These are phyloP conservation scores for Aureobasidium melanogenum DNA, from an alignment of 2,329 filamentous ascomycete species.

Conservation along the genomic window DNA sequence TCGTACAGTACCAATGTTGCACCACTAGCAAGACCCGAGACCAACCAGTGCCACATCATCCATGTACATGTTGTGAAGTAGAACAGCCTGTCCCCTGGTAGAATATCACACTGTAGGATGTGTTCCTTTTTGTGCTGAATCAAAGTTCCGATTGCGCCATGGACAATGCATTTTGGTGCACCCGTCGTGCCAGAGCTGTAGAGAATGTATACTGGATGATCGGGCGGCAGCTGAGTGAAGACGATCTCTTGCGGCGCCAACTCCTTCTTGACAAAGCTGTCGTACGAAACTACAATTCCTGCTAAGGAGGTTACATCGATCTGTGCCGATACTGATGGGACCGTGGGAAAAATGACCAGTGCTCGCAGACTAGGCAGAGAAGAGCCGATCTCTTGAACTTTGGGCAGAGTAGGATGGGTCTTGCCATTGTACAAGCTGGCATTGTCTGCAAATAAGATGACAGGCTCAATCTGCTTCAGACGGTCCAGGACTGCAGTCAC, in stretches of 20 bases:
- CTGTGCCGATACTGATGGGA: conserved; percentile 4
- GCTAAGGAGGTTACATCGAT: conserved; percentile 12
- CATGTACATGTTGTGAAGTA: conserved; percentile 94
- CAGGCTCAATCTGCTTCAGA: conserved; percentile 74
- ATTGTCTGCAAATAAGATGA: conserved; percentile 78
- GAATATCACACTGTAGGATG: conserved; percentile 74
- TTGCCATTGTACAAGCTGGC: conserved; percentile 87
- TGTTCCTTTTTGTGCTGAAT: conserved; percentile 98
- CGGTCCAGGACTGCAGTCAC: conserved; percentile 86
- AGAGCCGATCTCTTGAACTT: conserved; percentile 67
- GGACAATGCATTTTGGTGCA: conserved; percentile 85
- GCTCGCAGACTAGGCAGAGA: conserved; percentile 58
- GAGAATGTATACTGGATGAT: conserved; percentile 86
- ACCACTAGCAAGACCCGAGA: conserved; percentile 75
- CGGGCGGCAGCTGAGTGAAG: conserved; percentile 72
- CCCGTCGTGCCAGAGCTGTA: conserved; percentile 89
- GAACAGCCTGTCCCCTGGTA: conserved; percentile 63
- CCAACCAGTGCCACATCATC: conserved; percentile 99
- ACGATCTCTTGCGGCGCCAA: conserved; percentile 16
- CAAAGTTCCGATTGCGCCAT: conserved; percentile 80
- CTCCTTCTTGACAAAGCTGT: conserved; percentile 33
- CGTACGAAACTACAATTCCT: conserved; percentile 29
- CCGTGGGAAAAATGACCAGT: conserved; percentile 56
- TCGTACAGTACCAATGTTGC: conserved; percentile 83
- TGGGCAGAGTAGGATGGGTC: conserved; percentile 68